Evolutionary conservation across 306 rosid genomes (phyloP), one percentile per base, ranked within the genome.

Genomic region (Citrullus colocynthis): DNA sequence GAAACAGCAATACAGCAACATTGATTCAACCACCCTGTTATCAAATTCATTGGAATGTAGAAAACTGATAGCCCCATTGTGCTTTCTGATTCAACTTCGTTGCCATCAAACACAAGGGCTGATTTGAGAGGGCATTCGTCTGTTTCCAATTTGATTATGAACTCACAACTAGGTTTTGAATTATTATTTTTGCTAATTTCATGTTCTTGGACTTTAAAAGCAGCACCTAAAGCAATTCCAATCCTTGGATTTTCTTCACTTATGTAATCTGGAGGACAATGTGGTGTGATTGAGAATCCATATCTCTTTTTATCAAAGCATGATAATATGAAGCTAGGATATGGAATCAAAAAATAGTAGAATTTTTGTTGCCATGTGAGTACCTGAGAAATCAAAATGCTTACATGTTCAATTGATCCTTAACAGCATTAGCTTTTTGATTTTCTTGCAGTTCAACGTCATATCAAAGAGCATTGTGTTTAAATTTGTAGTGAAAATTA

Each of bases 211-310:
- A 15, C 21, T 44, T 4, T 56, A 64, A 34, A 78, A 13, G 60
- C 62, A 74, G 80, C 58, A n/a, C 55, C 76, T 9, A 82, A 0
- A 41, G 77, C 82, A n/a, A 82, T 62, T 30, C 82, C 82, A 13
- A 64, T 78, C 80, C 85, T 78, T 48, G 12, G 6, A 8, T 73
- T 72, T 17, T 45, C 60, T 6, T 64, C 39, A 41, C 39, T 11
- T 30, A 62, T 67, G 0, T 62, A 32, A 15, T 71, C 64, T 16
- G 34, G 55, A 42, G 73, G 49, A 1, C 71, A 54, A 1, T 5
- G 28, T 36, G 75, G n/a, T 63, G 24, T 55, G 28, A 78, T 20
- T 9, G 80, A 78, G 20, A 67, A 55, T 42, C 60, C 82, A 41
- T 9, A 42, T 7, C n/a, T 21, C 30, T 74, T 74, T 2, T 74